phyloP scores from a whole-genome alignment of 2,329 filamentous ascomycete genomes.

The Colletotrichum coccodes region DNA sequence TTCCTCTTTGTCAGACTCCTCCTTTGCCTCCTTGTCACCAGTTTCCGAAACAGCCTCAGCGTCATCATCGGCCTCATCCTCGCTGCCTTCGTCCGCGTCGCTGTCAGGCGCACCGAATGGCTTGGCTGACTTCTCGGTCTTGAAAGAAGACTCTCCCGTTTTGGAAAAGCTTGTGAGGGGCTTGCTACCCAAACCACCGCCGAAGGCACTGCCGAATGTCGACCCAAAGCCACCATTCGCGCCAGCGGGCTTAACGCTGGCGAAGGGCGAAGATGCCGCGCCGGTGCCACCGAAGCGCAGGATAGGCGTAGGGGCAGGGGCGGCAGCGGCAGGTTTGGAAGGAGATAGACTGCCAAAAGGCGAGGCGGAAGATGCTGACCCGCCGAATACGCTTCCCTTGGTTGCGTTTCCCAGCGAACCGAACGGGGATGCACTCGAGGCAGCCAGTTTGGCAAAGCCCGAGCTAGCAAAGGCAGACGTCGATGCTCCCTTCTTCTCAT shows the following conservation, averaged over 20 bases:
- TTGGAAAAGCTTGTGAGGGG: conserved; percentile 76
- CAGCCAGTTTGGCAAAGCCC: conserved; percentile 73
- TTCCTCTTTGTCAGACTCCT: conserved; percentile 65
- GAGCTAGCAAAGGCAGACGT: conserved; percentile 74
- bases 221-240: conserved; percentile 58
- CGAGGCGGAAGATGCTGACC: conserved; percentile 34
- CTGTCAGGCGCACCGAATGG: conserved; percentile 83
- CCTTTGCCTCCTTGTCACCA: conserved; percentile 58
- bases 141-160: conserved; percentile 60
- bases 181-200: conserved; percentile 52
- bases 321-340: conserved; percentile 39
- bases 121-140: conserved; percentile 71
- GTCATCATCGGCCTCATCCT: conserved; percentile 48
- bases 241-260: conserved; percentile 49
- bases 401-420: conserved; percentile 60
- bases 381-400: conserved; percentile 60
- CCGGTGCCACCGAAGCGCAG: conserved; percentile 58
- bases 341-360: conserved; percentile 45
- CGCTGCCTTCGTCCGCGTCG: conserved; percentile 65
- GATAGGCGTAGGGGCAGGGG: conserved; percentile 51
- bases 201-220: conserved; percentile 56
- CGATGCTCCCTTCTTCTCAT: conserved; percentile 54
- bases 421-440: conserved; percentile 71
- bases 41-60: conserved; percentile 47
- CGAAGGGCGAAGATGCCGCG: conserved; percentile 56